phyloP scores from a whole-genome alignment of 164 flowering plant species.

The Chloranthus sessilifolius region DNA sequence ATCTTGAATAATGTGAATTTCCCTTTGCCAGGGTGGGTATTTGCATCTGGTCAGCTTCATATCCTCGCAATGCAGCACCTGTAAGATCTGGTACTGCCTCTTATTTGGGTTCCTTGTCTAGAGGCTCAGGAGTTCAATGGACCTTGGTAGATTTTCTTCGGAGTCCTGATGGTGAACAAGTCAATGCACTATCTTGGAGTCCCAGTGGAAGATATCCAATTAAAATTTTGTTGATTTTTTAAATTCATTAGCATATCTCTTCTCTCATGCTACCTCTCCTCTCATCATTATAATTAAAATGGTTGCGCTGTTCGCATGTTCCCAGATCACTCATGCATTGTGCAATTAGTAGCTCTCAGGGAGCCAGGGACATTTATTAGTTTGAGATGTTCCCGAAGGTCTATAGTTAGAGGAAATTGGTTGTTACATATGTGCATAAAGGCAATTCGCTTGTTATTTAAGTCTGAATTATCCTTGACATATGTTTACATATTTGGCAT shows the following conservation, averaged over 20 bases:
- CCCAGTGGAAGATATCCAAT: slow-evolving; percentile 96
- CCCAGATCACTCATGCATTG: background rate
- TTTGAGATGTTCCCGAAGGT: too few relatives aligned
- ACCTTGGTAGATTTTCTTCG: slow-evolving; percentile 80
- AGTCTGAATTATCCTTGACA: slow-evolving; percentile 46
- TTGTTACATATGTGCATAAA: too few relatives aligned
- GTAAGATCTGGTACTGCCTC: slow-evolving; percentile 74
- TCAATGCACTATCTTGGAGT: slow-evolving; percentile 90
- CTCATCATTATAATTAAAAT: background rate
- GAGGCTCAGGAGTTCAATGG: slow-evolving; percentile 82
- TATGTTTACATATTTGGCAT: slow-evolving; percentile 69
- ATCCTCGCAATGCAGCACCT: slow-evolving; percentile 77
- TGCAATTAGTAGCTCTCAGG: too few relatives aligned
- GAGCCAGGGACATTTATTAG: too few relatives aligned
- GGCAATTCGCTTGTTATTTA: background rate
- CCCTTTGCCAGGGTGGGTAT: slow-evolving; percentile 75
- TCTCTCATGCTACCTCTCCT: slow-evolving; percentile 6
- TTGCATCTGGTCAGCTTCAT: slow-evolving; percentile 95
- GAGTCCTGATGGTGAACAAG: slow-evolving; percentile 54
- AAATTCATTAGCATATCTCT: too few relatives aligned
- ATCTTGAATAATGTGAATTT: background rate
- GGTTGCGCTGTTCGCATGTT: slow-evolving; percentile 1
- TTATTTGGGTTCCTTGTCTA: slow-evolving; percentile 53
- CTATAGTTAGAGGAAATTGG: too few relatives aligned
- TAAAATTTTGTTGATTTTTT: slow-evolving; percentile 5